Base-by-base conservation (phyloP, 345 rosid genomes). In the Melaleuca alternifolia region DNA sequence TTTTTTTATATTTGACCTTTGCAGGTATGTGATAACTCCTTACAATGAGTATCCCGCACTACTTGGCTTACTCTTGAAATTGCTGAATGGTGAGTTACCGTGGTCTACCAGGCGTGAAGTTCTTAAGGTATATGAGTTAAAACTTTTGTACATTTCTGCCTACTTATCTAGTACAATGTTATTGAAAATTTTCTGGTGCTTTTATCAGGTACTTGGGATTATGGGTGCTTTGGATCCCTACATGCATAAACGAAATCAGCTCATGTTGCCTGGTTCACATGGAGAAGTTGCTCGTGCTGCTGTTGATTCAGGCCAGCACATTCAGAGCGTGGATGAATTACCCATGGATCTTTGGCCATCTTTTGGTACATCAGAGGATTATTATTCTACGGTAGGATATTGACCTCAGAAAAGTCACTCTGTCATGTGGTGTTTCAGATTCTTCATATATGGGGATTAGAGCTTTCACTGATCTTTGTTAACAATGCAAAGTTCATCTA, bases 201-300 rank as follows among this genome's bases (percentile, higher is more conserved):
- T 87, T 18, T 30, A 48, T 87, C 93, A 97, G 99, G 99, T 97
- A 76, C 98, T 97, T 86, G 99, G 99, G 85, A 97, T 97, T 87
- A 95, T 97, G 97, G 99, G 98, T 85, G 99, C 99, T 89, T 89
- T 97, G 89, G 99, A 97, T 95, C 99, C 99, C 71, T 98, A 95
- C 92, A 93, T 88, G 28, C 98, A 96, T 89, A 97, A 97, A 90
- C 92, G 94, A 87, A 97, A 96, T 91, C 99, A 97, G 87, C 97
- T 91, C 87, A 91, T 89, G 84, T 86, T 94, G 88, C 92, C 96
- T 84, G 98, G 97, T 83, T 91, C 96, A 51, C 98, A 96, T 89
- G 98, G 99, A 75, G 99, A 97, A 90, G 96, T 94, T 90, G 88
- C 92, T 51, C 98, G 95, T 83, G 95, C 98, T 84, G 94, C 98